Base-by-base conservation (phyloP, 306 rosid genomes). In the Boehmeria nivea region DNA sequence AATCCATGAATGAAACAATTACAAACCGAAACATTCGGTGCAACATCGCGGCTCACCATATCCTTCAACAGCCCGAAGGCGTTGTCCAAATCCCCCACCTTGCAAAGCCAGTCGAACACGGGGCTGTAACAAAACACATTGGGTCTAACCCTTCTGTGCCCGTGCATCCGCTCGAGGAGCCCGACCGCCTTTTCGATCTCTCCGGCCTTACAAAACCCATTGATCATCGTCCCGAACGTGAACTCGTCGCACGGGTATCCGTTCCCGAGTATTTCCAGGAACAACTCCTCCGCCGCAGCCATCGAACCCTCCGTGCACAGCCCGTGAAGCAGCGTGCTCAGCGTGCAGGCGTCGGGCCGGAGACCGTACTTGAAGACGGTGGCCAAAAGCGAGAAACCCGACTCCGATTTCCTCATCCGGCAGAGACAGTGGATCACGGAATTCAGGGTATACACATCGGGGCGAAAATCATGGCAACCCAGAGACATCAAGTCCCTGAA, bases 51-150 rank as follows among this genome's bases (percentile, higher is more conserved):
- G 9, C 9, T 34, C 28, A 36, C 25, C 57, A 48, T 34, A 21
- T 34, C 57, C 2, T 6, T 13, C 8, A 49, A 48, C 6, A 61
- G 2, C 4, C n/a, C 21, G 13, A 49, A 12, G 2, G 66, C 58
- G 24, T 54, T 20, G 22, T 28, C 43, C 3, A 54, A 3, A 1
- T 12, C 8, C 31, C 63, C 4, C 15, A 24, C 64, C 18, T 58
- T 59, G 15, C 64, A 59, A 17, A 59, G 20, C 39, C 42, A 10
- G 38, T 28, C 40, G 18, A 54, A 21, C 5, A 54, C 28, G 6
- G 59, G 42, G 22, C n/a, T 54, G 10, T 28, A 54, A 17, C 26
- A 54, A 20, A 12, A 10, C 37, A 18, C 45, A 33, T n/a, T 12
- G 13, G 43, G 26, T 12, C 28, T 36, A 7, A 19, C 13, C 11